A percentile compares a stretch with the other conserved stretches of the same genome.
phyloP scores from a whole-genome alignment of 306 rosid species.

The Trifolium pratense region DNA sequence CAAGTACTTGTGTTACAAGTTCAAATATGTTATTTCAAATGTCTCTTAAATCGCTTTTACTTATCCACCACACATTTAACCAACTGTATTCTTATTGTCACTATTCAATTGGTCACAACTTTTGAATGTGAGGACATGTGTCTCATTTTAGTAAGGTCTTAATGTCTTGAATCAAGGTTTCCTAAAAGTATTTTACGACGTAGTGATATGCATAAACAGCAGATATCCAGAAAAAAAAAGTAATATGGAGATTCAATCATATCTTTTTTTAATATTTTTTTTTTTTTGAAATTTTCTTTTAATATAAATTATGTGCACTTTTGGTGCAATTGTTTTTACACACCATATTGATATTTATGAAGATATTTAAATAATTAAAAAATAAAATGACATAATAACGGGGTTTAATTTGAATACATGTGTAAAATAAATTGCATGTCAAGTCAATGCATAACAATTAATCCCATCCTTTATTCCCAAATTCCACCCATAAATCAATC shows the following conservation, averaged over 20 bases:
- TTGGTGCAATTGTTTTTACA: not conserved
- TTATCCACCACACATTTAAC: not conserved
- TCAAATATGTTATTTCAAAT: not conserved
- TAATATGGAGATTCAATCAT: not conserved
- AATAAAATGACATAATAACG: not conserved
- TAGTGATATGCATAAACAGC: not conserved
- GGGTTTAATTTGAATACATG: not conserved
- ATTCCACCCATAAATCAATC: conserved; percentile 30
- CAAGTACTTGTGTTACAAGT: no score
- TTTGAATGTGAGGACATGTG: not conserved
- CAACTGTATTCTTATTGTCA: not conserved
- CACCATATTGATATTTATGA: not conserved
- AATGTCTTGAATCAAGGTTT: not conserved
- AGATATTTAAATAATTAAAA: not conserved
- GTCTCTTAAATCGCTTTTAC: not conserved
- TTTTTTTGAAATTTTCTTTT: no score
- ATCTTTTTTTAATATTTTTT: no score
- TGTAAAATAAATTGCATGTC: not conserved
- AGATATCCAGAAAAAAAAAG: not conserved
- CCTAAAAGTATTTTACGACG: not conserved
- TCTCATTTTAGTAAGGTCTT: not conserved
- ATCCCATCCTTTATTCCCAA: conserved; percentile 28
- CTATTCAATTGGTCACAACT: not conserved
- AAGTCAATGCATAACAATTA: not conserved
- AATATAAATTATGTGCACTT: not conserved